Percentiles rank a stretch among this genome's conserved stretches.
Evolutionary conservation across 495 filamentous ascomycete species (phyloP).

Genomic region (Penicillium egyptiacum): DNA sequence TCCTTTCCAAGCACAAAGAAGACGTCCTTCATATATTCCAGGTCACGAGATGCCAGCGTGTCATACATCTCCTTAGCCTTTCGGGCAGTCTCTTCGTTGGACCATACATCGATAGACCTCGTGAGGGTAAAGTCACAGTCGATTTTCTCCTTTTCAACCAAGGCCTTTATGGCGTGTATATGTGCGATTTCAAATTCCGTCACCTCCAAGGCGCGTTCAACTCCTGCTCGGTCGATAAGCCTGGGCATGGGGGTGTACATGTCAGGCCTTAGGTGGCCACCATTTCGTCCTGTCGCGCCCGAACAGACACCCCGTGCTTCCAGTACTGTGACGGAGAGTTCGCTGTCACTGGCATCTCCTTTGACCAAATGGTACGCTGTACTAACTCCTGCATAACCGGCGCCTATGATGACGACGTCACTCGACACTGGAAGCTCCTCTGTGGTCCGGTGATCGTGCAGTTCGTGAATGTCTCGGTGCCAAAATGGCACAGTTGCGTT

Average conservation of each 20-base stretch:
- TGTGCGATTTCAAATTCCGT: constrained; percentile 35
- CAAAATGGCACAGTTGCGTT: constrained; percentile 48
- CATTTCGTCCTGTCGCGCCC: constrained; percentile 43
- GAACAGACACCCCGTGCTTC: constrained; percentile 42
- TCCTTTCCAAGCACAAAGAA: constrained; percentile 29
- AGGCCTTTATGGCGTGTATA: constrained; percentile 31
- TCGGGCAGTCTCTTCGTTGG: constrained; percentile 30
- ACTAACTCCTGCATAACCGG: constrained; percentile 65
- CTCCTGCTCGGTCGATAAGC: constrained; percentile 14
- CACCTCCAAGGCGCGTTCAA: constrained; percentile 20
- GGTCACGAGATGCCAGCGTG: constrained; percentile 18
- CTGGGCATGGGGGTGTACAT: constrained; percentile 34
- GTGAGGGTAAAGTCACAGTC: constrained; percentile 43
- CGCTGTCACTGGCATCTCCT: constrained; percentile 6
- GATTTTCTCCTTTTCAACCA: constrained; percentile 37
- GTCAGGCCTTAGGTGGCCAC: constrained; percentile 37
- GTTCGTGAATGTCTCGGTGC: constrained; percentile 54
- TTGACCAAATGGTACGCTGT: constrained; percentile 61
- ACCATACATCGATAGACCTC: constrained; percentile 40
- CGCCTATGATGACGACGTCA: constrained; percentile 68
- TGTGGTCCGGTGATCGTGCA: constrained; percentile 53
- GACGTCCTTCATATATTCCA: constrained; percentile 36
- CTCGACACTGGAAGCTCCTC: constrained; percentile 47
- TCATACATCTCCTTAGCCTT: constrained; percentile 34
- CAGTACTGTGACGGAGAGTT: constrained; percentile 33